Evolutionary conservation across 768 basidiomycete species (phyloP), one percentile per base, ranked within the genome.

Genomic region (Xanthoconium stramineum): DNA sequence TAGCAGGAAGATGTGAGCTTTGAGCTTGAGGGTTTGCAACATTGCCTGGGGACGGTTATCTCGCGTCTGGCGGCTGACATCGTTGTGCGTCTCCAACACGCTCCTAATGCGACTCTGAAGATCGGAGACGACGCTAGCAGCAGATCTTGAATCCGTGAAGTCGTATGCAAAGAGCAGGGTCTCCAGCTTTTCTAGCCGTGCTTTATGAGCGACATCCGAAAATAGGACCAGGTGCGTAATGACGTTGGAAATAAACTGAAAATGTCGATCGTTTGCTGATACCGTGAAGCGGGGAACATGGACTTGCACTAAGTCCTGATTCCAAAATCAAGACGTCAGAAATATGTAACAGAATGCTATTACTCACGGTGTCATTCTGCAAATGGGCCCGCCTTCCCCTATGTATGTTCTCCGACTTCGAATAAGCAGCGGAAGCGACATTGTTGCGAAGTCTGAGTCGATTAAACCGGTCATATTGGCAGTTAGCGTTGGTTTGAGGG

Each of bases 391-490:
- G 60, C 29, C 67, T 64, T 19, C 64, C 55, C 52, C 45, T 51
- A 20, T 70, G 67, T 8, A 58, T 47, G 19, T 70, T 65, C 42
- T 69, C 69, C 38, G 74, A 72, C n/a, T 82, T 78, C 15, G 75
- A 68, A 12, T 66, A 69, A n/a, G 72, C 67, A 33, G 78, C 75
- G 12, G 83, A 81, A 33, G 85, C 84, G 32, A 86, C 73, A 58
- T 82, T 84, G 61, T 86, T 91, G 43, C 86, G 86, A 50, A 94
- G 74, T 36, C 95, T 86, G 10, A 97, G 80, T 40, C 88, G 86
- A 72, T 98, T 98, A 76, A 96, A 96, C 69, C 91, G 94, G 78
- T 98, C 95, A 68, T 94, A 93, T 46, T 86, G 88, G 58, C 96
- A 83, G 5, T 80, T 84, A 1, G 89, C 90, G 55, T 91, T 84